Evolutionary conservation across 2,329 filamentous ascomycete genomes (phyloP), one percentile per base, ranked within the genome.

Genomic region (Cytospora leucostoma): DNA sequence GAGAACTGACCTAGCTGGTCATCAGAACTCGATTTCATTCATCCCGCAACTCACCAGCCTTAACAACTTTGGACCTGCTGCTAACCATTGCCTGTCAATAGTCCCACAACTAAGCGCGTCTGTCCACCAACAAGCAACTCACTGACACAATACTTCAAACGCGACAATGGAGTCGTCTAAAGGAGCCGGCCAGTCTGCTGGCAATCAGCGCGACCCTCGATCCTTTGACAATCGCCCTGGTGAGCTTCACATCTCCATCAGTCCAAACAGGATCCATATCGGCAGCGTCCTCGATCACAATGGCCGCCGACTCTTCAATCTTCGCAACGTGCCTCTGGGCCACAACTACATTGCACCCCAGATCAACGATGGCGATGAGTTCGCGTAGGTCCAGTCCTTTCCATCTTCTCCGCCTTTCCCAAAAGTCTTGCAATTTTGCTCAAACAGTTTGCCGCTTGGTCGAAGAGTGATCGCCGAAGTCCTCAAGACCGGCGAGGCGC

Each of bases 291-390:
- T 7, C 35, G 58, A 61, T 38, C 7, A n/a, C 15, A 19, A 49
- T 4, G 27, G 34, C 50, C 58, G 51, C 15, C 38, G 51, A 4
- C 27, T 40, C 13, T 27, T 63, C 40, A 44, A 40, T 4, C 35
- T 63, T 15, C 15, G 27, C 19, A 33, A 62, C 5, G 17, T 57
- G 27, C 59, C 50, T 4, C 8, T 40, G 0, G 44, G n/a, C 32
- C 7, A 50, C 7, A 55, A 62, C 15, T 62, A 59, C 35, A 19
- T 62, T 15, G 59, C 50, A n/a, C 38, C 3, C 11, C 7, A 17
- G 13, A 59, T 59, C 59, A 62, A 58, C 6, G 32, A 11, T n/a
- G 54, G 59, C 6, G 19, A 19, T 10, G 59, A 59, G 19, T 59
- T 65, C 19, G 59, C 55, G 58, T 61, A 49, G 49, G 58, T 61